Percentiles rank a stretch among this genome's conserved stretches.
phyloP scores from a whole-genome alignment of 257 asterid species.

The Cordia subcordata region DNA sequence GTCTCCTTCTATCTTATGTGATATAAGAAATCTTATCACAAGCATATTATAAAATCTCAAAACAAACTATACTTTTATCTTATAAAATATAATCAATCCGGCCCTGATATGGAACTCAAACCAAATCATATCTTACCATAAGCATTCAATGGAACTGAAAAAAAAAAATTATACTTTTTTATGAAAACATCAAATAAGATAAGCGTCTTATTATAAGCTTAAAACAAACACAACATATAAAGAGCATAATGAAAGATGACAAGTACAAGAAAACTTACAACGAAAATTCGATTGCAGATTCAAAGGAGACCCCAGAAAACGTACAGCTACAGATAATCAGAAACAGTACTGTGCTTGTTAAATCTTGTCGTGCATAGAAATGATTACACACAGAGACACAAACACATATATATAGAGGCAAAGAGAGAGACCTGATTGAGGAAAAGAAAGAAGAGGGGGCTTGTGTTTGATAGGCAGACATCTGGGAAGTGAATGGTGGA shows the following conservation, averaged over 20 bases:
- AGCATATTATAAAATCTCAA: too few relatives aligned
- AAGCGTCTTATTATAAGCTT: too few relatives aligned
- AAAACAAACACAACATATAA: too few relatives aligned
- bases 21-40: too few relatives aligned
- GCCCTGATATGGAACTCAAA: too few relatives aligned
- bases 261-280: conserved; percentile 8
- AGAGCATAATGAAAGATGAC: not conserved
- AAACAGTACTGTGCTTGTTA: conserved; percentile 1
- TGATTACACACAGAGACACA: not conserved
- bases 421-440: conserved; percentile 29
- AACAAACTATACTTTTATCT: too few relatives aligned
- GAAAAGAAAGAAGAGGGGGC: conserved; percentile 21
- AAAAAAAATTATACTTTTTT: too few relatives aligned
- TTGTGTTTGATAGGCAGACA: conserved; percentile 7
- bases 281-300: not conserved
- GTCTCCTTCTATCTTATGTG: too few relatives aligned
- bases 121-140: too few relatives aligned
- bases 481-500: conserved; percentile 24
- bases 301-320: conserved; percentile 4
- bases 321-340: conserved; percentile 8
- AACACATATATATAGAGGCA: not conserved
- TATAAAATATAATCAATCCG: too few relatives aligned
- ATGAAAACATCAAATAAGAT: too few relatives aligned
- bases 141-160: too few relatives aligned
- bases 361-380: not conserved